Base-by-base conservation (phyloP, 2,329 filamentous ascomycete species). In the Colletotrichum horii region DNA sequence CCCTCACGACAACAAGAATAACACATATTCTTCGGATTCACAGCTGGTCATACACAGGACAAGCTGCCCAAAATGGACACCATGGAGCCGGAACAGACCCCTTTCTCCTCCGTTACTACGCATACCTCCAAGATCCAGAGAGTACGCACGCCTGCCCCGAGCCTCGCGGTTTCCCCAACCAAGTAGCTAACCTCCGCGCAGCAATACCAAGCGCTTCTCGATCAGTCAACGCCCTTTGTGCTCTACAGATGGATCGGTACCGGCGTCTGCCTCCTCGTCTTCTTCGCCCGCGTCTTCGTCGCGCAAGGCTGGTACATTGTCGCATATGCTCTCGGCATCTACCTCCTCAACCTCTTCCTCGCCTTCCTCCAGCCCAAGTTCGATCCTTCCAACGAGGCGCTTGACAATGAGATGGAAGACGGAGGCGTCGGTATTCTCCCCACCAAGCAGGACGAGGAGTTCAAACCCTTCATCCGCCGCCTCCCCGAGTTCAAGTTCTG, bases 401-500 rank as follows among this genome's bases (percentile, higher is more conserved):
- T 96, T 84, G 97, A 99, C 85, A 97, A 96, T 83, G 96, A 97
- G 79, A 96, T 98, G 91, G 97, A 99, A 86, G 96, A 98, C 81
- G 97, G 97, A 77, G 91, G 95, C 19, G 92, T 92, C 32, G 93
- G 94, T 70, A 92, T 92, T 30, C 92, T 99, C 58, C 97, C 97
- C 28, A 98, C 96, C 74, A 98, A 98, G 88, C 93, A 95, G 81
- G 96, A 98, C 83, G 96, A 99, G 83, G 97, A 99, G 88, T 99
- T 99, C 89, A 93, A 96, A 78, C 97, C 97, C 5, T 99, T 99
- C 83, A 98, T 99, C 84, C 93, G 97, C 82, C 92, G 97, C 76
- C 92, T 99, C 28, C 97, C 97, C 71, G 97, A 99, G 87, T 99
- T 99, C 91, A 99, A 99, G 91, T 99, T 99, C 90, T 99, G 97